A percentile compares a stretch with the other conserved stretches of the same genome.
phyloP scores from a whole-genome alignment of 208 protist species.

The Trichomonas tenax region DNA sequence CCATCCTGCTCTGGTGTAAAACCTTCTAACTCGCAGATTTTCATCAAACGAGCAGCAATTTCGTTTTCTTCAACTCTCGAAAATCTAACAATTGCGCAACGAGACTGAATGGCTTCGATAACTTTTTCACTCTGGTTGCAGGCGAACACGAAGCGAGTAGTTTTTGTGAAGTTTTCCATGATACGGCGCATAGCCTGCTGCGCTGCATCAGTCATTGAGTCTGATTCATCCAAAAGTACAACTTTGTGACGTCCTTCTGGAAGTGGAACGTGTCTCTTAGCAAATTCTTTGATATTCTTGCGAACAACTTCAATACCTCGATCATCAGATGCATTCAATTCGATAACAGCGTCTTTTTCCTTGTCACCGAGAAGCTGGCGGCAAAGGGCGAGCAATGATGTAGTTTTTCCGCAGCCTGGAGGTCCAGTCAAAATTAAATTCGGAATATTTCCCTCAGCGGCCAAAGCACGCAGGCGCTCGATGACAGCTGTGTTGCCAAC shows the following conservation, averaged over 20 bases:
- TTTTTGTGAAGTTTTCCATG: conserved; percentile 89
- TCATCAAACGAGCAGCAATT: not conserved
- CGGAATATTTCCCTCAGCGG: conserved; percentile 83
- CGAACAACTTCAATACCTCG: conserved; percentile 53
- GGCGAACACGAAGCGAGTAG: conserved; percentile 91
- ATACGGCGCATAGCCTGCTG: conserved; percentile 91
- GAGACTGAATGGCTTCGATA: conserved; percentile 95
- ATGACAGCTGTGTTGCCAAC: conserved; percentile 93
- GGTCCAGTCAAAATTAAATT: conserved; percentile 83
- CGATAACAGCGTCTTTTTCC: conserved; percentile 58
- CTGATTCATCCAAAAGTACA: conserved; percentile 59
- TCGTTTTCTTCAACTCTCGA: conserved; percentile 37
- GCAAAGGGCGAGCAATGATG: conserved; percentile 82
- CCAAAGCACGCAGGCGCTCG: conserved; percentile 65
- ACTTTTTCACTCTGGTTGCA: conserved; percentile 96
- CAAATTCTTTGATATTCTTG: conserved; percentile 51
- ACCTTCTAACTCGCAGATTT: conserved; percentile 57
- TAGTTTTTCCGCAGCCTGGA: conserved; percentile 80
- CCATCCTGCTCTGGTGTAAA: conserved; percentile 28
- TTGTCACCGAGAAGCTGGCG: conserved; percentile 63
- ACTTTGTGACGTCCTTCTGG: conserved; percentile 52
- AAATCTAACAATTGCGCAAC: conserved; percentile 70
- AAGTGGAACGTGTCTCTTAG: conserved; percentile 50
- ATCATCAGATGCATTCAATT: conserved; percentile 56
- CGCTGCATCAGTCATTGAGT: conserved; percentile 80